Conservation (phyloP, 23 red algal genomes). For the Cyanidium caldarium region DNA sequence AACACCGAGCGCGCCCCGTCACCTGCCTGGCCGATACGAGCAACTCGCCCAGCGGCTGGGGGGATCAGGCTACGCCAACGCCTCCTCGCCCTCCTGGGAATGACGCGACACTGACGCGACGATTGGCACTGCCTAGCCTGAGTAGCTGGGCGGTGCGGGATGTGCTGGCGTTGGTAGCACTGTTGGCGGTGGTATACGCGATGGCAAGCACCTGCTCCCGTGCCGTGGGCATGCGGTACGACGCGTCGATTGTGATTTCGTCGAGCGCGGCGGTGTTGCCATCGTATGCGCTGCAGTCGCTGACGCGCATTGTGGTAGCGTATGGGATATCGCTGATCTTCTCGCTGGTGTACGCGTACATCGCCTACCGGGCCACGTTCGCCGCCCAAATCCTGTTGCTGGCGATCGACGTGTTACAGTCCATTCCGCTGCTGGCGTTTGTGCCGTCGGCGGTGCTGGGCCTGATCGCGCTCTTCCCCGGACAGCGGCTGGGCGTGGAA, state of each 20-base stretch:
- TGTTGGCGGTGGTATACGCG: neutral
- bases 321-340: slow-evolving; percentile 82
- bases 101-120: too few species aligned
- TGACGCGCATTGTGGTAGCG: slow-evolving; percentile 54
- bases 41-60: too few species aligned
- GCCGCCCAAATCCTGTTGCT: slow-evolving; percentile 82
- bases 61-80: too few species aligned
- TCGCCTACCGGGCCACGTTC: slow-evolving; percentile 68
- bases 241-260: neutral
- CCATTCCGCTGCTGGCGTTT: slow-evolving; percentile 88
- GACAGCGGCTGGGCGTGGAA: slow-evolving; percentile 68
- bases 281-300: slow-evolving; percentile 54
- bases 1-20: too few species aligned
- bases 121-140: too few species aligned
- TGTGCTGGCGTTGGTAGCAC: neutral
- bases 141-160: too few species aligned
- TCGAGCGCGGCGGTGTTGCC: slow-evolving; percentile 24
- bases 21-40: too few species aligned
- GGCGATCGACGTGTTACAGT: slow-evolving; percentile 80
- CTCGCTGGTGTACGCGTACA: slow-evolving; percentile 74
- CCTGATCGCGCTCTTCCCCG: slow-evolving; percentile 83
- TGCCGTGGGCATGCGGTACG: neutral
- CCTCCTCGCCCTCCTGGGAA: too few species aligned
- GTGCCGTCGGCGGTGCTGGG: slow-evolving; percentile 79
- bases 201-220: neutral